phyloP scores from a whole-genome alignment of 2,329 filamentous ascomycete genomes.

The Botryotinia calthae region DNA sequence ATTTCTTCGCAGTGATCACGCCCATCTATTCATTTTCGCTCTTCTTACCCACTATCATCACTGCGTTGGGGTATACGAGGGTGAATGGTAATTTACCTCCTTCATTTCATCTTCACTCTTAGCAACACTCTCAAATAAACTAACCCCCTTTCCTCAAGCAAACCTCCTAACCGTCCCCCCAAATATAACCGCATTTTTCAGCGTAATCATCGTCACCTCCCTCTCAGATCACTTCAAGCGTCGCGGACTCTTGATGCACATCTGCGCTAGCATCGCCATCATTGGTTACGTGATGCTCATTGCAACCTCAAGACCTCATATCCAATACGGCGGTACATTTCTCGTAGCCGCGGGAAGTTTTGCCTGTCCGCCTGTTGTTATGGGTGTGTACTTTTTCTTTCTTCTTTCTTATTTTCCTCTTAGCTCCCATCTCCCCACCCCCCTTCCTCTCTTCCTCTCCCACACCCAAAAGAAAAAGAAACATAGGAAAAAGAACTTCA shows the following conservation, averaged over 20 bases:
- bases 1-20: conserved; percentile 17
- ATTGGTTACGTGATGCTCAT: conserved; percentile 77
- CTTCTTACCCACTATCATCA: conserved; percentile 45
- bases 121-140: background rate
- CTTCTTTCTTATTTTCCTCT: no score
- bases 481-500: no score
- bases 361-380: conserved; percentile 49
- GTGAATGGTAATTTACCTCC: background rate
- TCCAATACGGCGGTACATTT: conserved; percentile 80
- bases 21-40: conserved; percentile 43
- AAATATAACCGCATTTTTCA: conserved; percentile 60
- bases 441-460: background rate
- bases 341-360: conserved; percentile 85
- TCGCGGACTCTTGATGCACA: conserved; percentile 70
- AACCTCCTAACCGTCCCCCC: conserved; percentile 51
- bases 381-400: conserved; percentile 3
- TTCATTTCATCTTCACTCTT: background rate
- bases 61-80: conserved; percentile 52
- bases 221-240: conserved; percentile 69
- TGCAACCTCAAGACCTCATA: conserved; percentile 56
- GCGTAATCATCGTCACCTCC: conserved; percentile 68
- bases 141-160: conserved; percentile 43
- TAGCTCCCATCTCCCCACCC: rapidly evolving
- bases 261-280: conserved; percentile 65
- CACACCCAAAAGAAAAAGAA: no score